These are phyloP conservation scores for Picea glauca DNA, from an alignment of 75 land plant species.

Conservation along the genomic window DNA sequence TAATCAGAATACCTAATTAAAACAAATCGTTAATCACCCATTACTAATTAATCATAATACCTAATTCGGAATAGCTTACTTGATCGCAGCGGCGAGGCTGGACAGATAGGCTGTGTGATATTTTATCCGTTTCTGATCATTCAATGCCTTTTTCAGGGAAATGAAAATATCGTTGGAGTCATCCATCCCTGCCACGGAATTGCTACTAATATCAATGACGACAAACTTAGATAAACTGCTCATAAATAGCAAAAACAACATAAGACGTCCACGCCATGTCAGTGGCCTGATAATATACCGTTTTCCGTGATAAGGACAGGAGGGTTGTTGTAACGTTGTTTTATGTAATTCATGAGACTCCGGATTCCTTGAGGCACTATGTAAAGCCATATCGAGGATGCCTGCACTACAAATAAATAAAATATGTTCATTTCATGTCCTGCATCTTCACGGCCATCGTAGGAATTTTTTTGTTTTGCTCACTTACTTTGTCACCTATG, in stretches of 20 bases:
- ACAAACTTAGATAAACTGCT: background rate
- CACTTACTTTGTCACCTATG: constrained; percentile 63
- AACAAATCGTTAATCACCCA: no score
- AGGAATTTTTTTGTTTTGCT: background rate
- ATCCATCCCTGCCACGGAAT: constrained; percentile 7
- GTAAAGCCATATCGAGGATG: constrained; percentile 27
- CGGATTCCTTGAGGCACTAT: constrained; percentile 34
- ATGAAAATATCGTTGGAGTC: background rate
- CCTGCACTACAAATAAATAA: constrained; percentile 15
- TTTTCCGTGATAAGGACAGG: constrained; percentile 39
- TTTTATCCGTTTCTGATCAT: constrained; percentile 7
- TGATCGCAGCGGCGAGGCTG: background rate
- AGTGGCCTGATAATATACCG: constrained; percentile 17
- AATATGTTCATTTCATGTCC: background rate
- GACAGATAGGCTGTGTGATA: background rate
- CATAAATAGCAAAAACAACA: constrained; percentile 1
- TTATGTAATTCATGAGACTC: constrained; percentile 15
- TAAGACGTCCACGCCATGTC: background rate
- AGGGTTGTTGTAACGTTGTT: constrained; percentile 22
- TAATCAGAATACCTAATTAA: no score
- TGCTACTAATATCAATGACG: background rate
- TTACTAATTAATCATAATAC: background rate
- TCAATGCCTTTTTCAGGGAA: constrained; percentile 3
- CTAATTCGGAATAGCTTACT: background rate
- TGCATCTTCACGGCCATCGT: no score